phyloP scores from a whole-genome alignment of 1,284 basidiomycete species.

The Neonothopanus nambi region DNA sequence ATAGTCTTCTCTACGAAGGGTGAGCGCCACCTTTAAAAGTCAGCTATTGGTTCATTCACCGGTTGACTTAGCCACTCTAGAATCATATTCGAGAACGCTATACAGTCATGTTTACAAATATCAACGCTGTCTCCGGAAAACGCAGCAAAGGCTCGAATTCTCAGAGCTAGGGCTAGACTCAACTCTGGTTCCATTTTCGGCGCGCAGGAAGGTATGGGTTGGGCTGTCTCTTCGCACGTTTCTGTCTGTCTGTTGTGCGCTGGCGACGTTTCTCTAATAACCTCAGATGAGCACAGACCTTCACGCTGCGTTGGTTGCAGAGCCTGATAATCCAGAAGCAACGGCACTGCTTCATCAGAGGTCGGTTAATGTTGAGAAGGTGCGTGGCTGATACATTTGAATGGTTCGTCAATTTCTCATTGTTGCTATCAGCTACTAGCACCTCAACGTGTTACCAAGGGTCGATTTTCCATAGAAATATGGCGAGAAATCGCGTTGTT shows the following conservation, averaged over 20 bases:
- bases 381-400: constrained; percentile 19
- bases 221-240: neutral
- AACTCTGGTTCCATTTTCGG: constrained; percentile 57
- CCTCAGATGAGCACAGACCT: constrained; percentile 53
- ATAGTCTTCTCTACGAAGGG: constrained; percentile 48
- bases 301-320: constrained; percentile 59
- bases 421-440: constrained; percentile 15
- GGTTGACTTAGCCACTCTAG: constrained; percentile 45
- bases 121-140: constrained; percentile 52
- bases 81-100: constrained; percentile 70
- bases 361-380: constrained; percentile 48
- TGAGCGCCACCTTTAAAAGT: constrained; percentile 17
- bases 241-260: constrained; percentile 15
- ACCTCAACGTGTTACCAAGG: constrained; percentile 35
- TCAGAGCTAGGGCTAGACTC: constrained; percentile 64
- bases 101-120: constrained; percentile 66
- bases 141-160: constrained; percentile 57
- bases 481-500: constrained; percentile 69
- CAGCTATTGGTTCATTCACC: constrained; percentile 14
- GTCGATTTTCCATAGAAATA: constrained; percentile 64
- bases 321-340: constrained; percentile 70
- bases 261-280: constrained; percentile 12
- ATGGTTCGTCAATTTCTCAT: neutral
- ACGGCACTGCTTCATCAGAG: constrained; percentile 55
- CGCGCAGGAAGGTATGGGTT: constrained; percentile 60